Percentiles rank a stretch among this genome's conserved stretches.
These are phyloP conservation scores for Pyrus bretschneideri DNA, from an alignment of 306 rosid species.

Conservation along the genomic window DNA sequence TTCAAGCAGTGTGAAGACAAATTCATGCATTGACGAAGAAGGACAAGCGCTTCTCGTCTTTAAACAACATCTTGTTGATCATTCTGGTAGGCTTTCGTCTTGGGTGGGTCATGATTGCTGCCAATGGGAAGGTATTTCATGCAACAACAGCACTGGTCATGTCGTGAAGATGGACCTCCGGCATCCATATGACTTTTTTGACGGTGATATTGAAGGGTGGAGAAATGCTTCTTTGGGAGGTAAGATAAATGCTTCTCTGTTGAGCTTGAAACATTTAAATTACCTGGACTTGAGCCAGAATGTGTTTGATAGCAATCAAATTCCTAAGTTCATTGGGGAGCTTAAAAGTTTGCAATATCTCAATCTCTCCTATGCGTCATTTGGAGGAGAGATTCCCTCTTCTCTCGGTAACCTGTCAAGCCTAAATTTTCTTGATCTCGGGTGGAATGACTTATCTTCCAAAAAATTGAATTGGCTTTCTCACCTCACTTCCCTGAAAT, in stretches of 20 bases:
- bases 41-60: too few relatives aligned
- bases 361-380: conserved; percentile 24
- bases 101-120: too few relatives aligned
- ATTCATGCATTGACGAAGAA: too few relatives aligned
- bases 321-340: conserved; percentile 27
- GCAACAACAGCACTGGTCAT: too few relatives aligned
- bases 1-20: too few relatives aligned
- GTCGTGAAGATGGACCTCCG: conserved; percentile 4
- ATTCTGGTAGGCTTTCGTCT: too few relatives aligned
- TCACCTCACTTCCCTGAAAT: conserved; percentile 27
- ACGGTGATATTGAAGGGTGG: rapidly evolving
- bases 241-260: conserved; percentile 29
- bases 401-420: neutral
- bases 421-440: conserved; percentile 12
- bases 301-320: conserved; percentile 2
- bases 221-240: neutral
- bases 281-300: conserved; percentile 34
- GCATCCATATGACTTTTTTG: too few relatives aligned
- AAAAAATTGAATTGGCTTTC: conserved; percentile 12
- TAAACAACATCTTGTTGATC: too few relatives aligned
- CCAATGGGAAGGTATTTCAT: too few relatives aligned
- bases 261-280: conserved; percentile 14
- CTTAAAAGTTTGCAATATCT: conserved; percentile 25
- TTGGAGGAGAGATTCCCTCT: neutral
- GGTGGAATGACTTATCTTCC: neutral